Evolutionary conservation across 306 rosid genomes (phyloP).

Genomic region (Casuarina equisetifolia): DNA sequence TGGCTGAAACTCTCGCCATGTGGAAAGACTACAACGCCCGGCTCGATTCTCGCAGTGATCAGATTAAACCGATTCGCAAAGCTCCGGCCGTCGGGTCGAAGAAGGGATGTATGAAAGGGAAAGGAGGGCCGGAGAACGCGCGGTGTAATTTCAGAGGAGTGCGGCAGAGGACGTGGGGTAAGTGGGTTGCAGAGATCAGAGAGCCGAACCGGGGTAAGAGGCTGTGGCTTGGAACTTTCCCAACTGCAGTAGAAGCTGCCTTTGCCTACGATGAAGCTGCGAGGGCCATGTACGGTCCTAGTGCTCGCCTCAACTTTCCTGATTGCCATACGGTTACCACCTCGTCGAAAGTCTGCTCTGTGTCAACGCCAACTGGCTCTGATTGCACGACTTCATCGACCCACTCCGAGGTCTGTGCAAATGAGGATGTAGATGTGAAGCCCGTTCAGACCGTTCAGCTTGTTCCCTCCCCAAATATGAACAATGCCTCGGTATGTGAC

Average conservation of each 20-base stretch:
- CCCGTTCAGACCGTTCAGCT: background rate
- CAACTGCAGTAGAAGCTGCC: conserved; percentile 72
- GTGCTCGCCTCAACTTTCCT: conserved; percentile 82
- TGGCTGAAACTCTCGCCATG: conserved; percentile 70
- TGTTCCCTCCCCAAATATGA: conserved; percentile 1
- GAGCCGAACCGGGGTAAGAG: conserved; percentile 77
- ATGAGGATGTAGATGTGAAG: conserved; percentile 35
- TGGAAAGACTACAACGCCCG: conserved; percentile 65
- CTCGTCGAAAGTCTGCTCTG: conserved; percentile 43
- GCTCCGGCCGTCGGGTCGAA: conserved; percentile 88
- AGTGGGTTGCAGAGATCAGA: conserved; percentile 94
- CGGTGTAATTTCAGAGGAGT: conserved; percentile 82
- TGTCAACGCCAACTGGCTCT: conserved; percentile 42
- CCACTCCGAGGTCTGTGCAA: conserved; percentile 62
- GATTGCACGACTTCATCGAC: conserved; percentile 44
- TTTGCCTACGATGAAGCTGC: conserved; percentile 89
- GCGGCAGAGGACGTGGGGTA: conserved; percentile 98
- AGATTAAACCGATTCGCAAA: conserved; percentile 38
- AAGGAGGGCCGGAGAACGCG: conserved; percentile 90
- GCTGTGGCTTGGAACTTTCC: conserved; percentile 85
- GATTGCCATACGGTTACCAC: conserved; percentile 31
- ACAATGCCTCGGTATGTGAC: too few relatives aligned
- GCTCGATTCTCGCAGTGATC: conserved; percentile 29
- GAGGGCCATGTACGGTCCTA: conserved; percentile 76
- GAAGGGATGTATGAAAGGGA: conserved; percentile 99